A percentile compares a stretch with the other conserved stretches of the same genome.
Evolutionary conservation across 2,329 filamentous ascomycete genomes (phyloP).

Genomic region (Neonectria neomacrospora): DNA sequence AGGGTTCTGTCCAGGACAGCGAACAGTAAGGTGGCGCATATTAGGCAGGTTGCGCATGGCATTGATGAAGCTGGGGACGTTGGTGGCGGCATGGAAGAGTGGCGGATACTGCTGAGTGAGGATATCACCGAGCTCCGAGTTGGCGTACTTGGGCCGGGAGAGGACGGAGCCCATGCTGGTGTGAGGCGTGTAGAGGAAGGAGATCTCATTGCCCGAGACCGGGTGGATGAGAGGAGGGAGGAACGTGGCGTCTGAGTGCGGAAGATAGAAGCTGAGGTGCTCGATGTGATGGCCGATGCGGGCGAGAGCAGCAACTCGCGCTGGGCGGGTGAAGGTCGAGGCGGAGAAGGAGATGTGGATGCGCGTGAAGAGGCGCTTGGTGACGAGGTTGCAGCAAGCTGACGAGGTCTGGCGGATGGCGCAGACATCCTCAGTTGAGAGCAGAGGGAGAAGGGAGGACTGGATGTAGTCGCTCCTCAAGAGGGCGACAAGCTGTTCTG

Average conservation of each 20-base stretch:
- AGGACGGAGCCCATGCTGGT: conserved; percentile 70
- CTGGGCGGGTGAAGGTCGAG: conserved; percentile 79
- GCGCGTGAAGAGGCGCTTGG: conserved; percentile 75
- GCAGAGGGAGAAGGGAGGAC: conserved; percentile 60
- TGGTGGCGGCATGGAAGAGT: conserved; percentile 88
- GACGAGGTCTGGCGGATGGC: conserved; percentile 74
- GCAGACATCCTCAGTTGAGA: conserved; percentile 65
- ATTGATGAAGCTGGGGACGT: conserved; percentile 84
- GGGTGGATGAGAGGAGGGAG: conserved; percentile 87
- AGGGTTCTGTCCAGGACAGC: conserved; percentile 77
- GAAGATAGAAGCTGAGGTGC: conserved; percentile 80
- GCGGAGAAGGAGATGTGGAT: conserved; percentile 77
- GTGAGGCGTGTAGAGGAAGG: conserved; percentile 84
- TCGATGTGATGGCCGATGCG: conserved; percentile 83
- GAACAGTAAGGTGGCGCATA: conserved; percentile 78
- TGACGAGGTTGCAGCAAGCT: conserved; percentile 76
- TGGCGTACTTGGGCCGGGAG: conserved; percentile 81
- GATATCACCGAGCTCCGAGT: conserved; percentile 80
- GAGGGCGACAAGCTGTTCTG: conserved; percentile 63
- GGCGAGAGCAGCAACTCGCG: conserved; percentile 77
- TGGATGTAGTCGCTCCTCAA: conserved; percentile 64
- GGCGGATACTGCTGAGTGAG: conserved; percentile 89
- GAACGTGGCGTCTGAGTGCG: conserved; percentile 82
- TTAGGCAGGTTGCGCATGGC: conserved; percentile 76
- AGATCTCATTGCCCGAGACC: conserved; percentile 78